phyloP scores from a whole-genome alignment of 2,329 filamentous ascomycete genomes.

The Geosmithia morbida region DNA sequence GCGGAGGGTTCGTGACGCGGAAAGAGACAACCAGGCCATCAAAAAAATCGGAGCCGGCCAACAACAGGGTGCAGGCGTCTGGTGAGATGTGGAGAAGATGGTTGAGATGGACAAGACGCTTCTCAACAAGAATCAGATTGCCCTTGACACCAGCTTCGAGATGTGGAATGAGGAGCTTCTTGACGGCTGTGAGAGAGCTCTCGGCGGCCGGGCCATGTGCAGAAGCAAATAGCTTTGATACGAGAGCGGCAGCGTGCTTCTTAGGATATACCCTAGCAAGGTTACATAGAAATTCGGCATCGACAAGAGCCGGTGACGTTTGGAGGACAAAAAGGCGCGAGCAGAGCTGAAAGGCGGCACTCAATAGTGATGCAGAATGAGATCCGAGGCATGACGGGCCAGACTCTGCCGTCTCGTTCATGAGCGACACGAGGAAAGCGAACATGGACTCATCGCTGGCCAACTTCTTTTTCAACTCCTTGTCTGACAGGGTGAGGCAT shows the following conservation, averaged over 20 bases:
- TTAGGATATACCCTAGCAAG: slow-evolving; percentile 53
- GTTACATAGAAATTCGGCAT: slow-evolving; percentile 55
- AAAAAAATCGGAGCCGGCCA: slow-evolving; percentile 77
- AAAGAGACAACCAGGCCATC: slow-evolving; percentile 60
- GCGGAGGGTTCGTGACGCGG: slow-evolving; percentile 43
- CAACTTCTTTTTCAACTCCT: slow-evolving; percentile 36
- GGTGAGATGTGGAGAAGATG: slow-evolving; percentile 48
- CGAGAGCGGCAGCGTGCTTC: slow-evolving; percentile 39
- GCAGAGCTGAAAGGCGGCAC: slow-evolving; percentile 48
- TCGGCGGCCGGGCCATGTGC: slow-evolving; percentile 35
- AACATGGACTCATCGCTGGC: slow-evolving; percentile 42
- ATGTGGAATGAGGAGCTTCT: slow-evolving; percentile 44
- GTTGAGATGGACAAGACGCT: slow-evolving; percentile 42
- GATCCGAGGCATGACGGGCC: slow-evolving; percentile 17
- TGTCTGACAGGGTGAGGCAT: slow-evolving; percentile 43
- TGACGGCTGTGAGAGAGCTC: slow-evolving; percentile 40
- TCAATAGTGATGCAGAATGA: slow-evolving; percentile 36
- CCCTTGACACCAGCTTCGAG: slow-evolving; percentile 47
- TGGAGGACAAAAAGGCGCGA: slow-evolving; percentile 34
- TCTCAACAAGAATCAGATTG: slow-evolving; percentile 39
- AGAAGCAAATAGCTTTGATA: slow-evolving; percentile 30
- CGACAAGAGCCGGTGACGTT: slow-evolving; percentile 16
- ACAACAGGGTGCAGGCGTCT: slow-evolving; percentile 44
- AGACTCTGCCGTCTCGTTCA: slow-evolving; percentile 31
- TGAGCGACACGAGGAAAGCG: slow-evolving; percentile 56